These are phyloP conservation scores for Nectriaceae sp. DNA, from an alignment of 2,329 filamentous ascomycete genomes.

Conservation along the genomic window DNA sequence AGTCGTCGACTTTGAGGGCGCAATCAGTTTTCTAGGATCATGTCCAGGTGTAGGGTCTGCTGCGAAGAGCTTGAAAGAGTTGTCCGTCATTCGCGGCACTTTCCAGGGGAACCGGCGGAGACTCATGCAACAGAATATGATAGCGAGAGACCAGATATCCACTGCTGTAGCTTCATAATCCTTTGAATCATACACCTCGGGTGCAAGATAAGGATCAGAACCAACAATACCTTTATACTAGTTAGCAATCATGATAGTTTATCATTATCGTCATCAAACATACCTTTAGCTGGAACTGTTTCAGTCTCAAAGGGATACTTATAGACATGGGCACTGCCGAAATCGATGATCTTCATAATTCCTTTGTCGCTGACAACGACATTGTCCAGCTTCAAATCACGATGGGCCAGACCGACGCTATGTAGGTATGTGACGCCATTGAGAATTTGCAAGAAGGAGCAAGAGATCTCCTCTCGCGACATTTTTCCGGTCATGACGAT, in stretches of 20 bases:
- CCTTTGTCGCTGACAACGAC: slow-evolving; percentile 95
- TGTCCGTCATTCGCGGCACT: slow-evolving; percentile 85
- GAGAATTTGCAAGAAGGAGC: slow-evolving; percentile 90
- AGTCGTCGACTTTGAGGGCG: slow-evolving; percentile 47
- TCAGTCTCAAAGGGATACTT: slow-evolving; percentile 93
- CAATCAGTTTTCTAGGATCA: slow-evolving; percentile 55
- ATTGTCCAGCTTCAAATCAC: slow-evolving; percentile 95
- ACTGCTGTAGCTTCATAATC: slow-evolving; percentile 93
- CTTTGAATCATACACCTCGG: slow-evolving; percentile 91
- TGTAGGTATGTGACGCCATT: slow-evolving; percentile 94
- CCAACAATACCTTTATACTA: slow-evolving; percentile 61
- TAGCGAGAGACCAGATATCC: slow-evolving; percentile 97
- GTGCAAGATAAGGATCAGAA: slow-evolving; percentile 93
- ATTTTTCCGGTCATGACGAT: slow-evolving; percentile 99
- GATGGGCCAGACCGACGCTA: slow-evolving; percentile 90
- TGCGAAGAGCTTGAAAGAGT: slow-evolving; percentile 92
- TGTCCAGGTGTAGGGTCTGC: slow-evolving; percentile 78
- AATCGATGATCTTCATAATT: slow-evolving; percentile 99
- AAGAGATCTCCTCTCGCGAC: slow-evolving; percentile 86
- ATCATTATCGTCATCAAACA: slow-evolving; percentile 1
- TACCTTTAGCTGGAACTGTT: slow-evolving; percentile 41
- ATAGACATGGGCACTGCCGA: slow-evolving; percentile 96
- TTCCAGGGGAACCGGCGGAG: slow-evolving; percentile 96
- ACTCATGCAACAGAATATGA: slow-evolving; percentile 99
- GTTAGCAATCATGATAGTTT: slow-evolving; percentile 13